Evolutionary conservation across 2,329 filamentous ascomycete genomes (phyloP), one percentile per base, ranked within the genome.

Genomic region (Fusarium tuaranense): DNA sequence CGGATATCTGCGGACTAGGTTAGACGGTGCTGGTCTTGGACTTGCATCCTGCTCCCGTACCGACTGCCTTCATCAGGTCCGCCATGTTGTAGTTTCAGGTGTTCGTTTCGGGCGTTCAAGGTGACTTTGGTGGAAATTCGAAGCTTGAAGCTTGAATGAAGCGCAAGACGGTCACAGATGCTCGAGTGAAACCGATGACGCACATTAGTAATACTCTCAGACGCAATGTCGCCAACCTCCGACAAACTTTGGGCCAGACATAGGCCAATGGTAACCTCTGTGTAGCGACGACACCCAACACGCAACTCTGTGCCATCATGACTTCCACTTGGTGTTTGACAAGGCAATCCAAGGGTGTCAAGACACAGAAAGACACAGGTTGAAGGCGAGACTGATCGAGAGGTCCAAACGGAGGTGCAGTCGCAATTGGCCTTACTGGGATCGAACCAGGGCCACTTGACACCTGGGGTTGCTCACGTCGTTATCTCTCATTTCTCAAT

Each of bases 1-100:
- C 88, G 87, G 82, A 93, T 90, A 75, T 90, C 90, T 91, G 77
- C 46, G 41, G 57, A 46, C 44, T 48, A 62, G 32, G 71, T 79
- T 75, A 77, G 61, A 71, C 27, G 38, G 30, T 48, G 32, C 57
- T 60, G 36, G 34, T 59, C 30, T 4, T 32, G 32, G 32, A 25
- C 16, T 55, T 48, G 61, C 18, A 62, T 67, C 46, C n/a, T 46
- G 22, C 64, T 68, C 60, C 59, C 82, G 51, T 80, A 86, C 85
- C 85, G 55, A 87, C 80, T 78, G 85, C 85, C 78, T 81, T 86
- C 83, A 87, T 87, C 55, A 78, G 73, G 39, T 74, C 76, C 30
- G 81, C 67, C 83, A 84, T 84, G 38, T 67, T 70, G 53, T 32
- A 39, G 30, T 32, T 57, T 67, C 36, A 46, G 22, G 60, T 51